phyloP scores from a whole-genome alignment of 495 filamentous ascomycete species.

The Diplogelasinospora grovesii region DNA sequence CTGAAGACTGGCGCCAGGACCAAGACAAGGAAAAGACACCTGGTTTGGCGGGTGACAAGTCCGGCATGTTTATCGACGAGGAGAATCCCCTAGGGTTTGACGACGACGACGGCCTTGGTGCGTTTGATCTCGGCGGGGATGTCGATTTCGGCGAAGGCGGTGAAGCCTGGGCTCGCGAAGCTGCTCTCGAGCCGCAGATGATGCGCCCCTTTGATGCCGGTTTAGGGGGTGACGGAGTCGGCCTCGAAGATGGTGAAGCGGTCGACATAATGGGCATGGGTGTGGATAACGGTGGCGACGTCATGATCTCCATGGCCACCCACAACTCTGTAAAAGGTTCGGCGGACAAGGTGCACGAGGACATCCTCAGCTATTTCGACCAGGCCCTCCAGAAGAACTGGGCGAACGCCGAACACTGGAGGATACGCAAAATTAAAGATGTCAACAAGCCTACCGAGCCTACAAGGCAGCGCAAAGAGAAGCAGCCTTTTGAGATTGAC shows the following conservation, averaged over 20 bases:
- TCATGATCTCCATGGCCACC: conserved; percentile 65
- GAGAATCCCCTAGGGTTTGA: conserved; percentile 75
- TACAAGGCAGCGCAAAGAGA: conserved; percentile 72
- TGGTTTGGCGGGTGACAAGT: conserved; percentile 53
- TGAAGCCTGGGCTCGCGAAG: conserved; percentile 64
- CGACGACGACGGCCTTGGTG: conserved; percentile 70
- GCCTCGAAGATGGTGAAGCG: conserved; percentile 42
- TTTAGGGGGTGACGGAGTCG: too few species aligned
- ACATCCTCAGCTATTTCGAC: conserved; percentile 96
- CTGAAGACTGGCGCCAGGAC: conserved; percentile 75
- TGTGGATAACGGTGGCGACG: conserved; percentile 56
- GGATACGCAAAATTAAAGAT: conserved; percentile 89
- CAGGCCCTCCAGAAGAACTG: conserved; percentile 92
- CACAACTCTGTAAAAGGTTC: too few species aligned
- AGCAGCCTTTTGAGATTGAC: conserved; percentile 92
- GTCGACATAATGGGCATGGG: conserved; percentile 55
- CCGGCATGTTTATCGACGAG: conserved; percentile 76
- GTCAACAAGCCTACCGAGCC: conserved; percentile 54
- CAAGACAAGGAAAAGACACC: conserved; percentile 48
- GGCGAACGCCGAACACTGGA: conserved; percentile 98
- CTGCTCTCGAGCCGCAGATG: conserved; percentile 57
- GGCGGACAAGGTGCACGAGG: conserved; percentile 66
- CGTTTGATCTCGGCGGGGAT: conserved; percentile 65
- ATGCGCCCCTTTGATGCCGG: conserved; percentile 53
- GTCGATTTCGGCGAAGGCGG: conserved; percentile 70